A percentile compares a stretch with the other conserved stretches of the same genome.
phyloP scores from a whole-genome alignment of 768 basidiomycete species.

The Guyanaporus albipodus region DNA sequence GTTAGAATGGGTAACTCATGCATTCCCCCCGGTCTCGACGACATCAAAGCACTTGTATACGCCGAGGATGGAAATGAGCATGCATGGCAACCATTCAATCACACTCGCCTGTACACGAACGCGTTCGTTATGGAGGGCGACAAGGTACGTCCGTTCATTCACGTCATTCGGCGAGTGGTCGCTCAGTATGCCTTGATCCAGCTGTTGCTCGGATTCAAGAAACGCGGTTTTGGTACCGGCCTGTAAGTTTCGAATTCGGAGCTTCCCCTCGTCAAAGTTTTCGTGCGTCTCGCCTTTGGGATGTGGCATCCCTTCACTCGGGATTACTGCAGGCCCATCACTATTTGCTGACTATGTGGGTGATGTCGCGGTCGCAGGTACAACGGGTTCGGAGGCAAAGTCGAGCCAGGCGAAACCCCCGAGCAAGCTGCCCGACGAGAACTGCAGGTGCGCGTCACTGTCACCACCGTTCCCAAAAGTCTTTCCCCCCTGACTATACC shows the following conservation, averaged over 20 bases:
- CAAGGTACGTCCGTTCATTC: constrained; percentile 34
- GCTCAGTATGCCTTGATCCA: constrained; percentile 44
- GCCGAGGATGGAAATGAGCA: constrained; percentile 37
- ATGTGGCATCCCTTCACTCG: no score
- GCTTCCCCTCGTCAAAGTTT: no score
- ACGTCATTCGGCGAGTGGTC: no score
- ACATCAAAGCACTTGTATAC: constrained; percentile 23
- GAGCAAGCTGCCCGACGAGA: constrained; percentile 74
- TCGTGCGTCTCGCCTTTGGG: no score
- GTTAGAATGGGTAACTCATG: constrained; percentile 12
- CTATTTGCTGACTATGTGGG: background rate
- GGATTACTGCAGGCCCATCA: no score
- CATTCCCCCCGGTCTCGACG: constrained; percentile 43
- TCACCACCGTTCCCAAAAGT: no score
- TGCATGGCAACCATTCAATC: constrained; percentile 46
- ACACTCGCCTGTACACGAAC: constrained; percentile 58
- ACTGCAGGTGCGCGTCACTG: constrained; percentile 43
- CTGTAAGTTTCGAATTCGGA: constrained; percentile 43
- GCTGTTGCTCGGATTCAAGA: constrained; percentile 75
- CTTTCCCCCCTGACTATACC: no score
- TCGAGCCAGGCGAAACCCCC: constrained; percentile 68
- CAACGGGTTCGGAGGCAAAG: constrained; percentile 90
- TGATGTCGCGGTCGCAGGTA: constrained; percentile 51
- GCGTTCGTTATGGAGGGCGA: constrained; percentile 57
- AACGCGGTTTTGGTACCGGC: constrained; percentile 68